Percentiles rank a stretch among this genome's conserved stretches.
Evolutionary conservation across 352 stramenopile species (phyloP).

Genomic region (Phytophthora foliorum): DNA sequence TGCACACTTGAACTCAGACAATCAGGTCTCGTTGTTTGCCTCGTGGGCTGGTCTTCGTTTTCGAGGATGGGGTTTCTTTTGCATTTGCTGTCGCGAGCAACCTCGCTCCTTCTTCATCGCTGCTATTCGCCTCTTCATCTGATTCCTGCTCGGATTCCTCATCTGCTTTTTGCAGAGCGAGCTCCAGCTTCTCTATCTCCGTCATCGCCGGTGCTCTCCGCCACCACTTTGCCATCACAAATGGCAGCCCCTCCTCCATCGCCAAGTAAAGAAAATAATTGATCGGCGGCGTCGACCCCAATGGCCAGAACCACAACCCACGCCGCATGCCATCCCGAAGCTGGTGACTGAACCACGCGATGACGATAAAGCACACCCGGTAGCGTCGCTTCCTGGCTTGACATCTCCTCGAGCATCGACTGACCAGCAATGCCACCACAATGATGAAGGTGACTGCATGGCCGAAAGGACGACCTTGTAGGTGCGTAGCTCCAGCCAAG

Average conservation of each 20-base stretch:
- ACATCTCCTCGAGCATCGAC: slow-evolving; percentile 38
- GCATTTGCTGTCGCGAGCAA: slow-evolving; percentile 10
- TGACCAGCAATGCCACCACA: slow-evolving; percentile 50
- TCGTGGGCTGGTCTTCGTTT: slow-evolving; percentile 2
- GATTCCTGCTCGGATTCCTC: slow-evolving; percentile 31
- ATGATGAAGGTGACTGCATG: slow-evolving; percentile 77
- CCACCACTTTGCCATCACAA: slow-evolving; percentile 55
- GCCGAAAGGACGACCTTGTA: slow-evolving; percentile 68
- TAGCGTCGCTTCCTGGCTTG: slow-evolving; percentile 30
- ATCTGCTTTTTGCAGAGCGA: slow-evolving; percentile 22
- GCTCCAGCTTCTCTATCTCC: slow-evolving; percentile 34
- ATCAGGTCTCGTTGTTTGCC: slow-evolving; percentile 9
- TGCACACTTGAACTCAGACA: slow-evolving; percentile 10
- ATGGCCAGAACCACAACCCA: slow-evolving; percentile 78
- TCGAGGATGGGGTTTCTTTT: slow-evolving; percentile 1
- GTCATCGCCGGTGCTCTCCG: slow-evolving; percentile 29
- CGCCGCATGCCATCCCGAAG: slow-evolving; percentile 70
- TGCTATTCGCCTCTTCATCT: slow-evolving; percentile 22
- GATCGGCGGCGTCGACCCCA: slow-evolving; percentile 71
- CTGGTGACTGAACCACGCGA: slow-evolving; percentile 74
- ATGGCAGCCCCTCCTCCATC: slow-evolving; percentile 61
- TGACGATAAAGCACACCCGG: slow-evolving; percentile 63
- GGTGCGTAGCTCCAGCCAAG: slow-evolving; percentile 65
- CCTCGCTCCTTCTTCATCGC: slow-evolving; percentile 24
- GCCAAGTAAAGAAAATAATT: slow-evolving; percentile 74